phyloP scores from a whole-genome alignment of 2,329 filamentous ascomycete species.

The Fusarium denticulatum region DNA sequence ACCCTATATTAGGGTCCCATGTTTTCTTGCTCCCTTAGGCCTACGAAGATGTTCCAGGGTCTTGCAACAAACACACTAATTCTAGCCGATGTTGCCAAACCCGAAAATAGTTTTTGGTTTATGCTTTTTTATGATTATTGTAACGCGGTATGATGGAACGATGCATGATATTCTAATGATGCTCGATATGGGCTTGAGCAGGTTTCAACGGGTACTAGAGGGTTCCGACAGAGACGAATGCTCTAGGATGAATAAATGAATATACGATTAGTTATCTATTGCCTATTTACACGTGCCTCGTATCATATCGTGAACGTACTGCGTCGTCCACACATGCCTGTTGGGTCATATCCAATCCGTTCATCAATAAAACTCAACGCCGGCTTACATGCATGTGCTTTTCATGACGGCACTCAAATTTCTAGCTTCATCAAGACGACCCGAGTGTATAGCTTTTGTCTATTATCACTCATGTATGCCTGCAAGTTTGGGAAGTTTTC shows the following conservation, averaged over 20 bases:
- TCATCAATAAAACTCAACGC: constrained; percentile 28
- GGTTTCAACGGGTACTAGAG: background rate
- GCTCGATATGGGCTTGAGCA: background rate
- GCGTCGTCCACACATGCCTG: background rate
- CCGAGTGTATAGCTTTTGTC: background rate
- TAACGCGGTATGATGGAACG: constrained; percentile 27
- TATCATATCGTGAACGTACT: background rate
- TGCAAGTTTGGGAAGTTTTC: background rate
- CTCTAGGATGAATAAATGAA: constrained; percentile 18
- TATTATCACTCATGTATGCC: background rate
- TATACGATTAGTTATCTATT: constrained; percentile 31
- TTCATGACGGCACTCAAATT: constrained; percentile 11
- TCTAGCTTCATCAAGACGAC: background rate
- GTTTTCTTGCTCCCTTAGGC: background rate
- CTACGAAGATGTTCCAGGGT: background rate
- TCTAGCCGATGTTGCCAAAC: background rate
- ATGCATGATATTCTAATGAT: constrained; percentile 15
- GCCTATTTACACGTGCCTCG: constrained; percentile 23
- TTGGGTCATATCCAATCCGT: constrained; percentile 1
- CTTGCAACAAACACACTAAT: background rate
- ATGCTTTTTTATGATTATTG: constrained; percentile 33
- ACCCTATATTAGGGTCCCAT: background rate
- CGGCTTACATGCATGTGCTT: constrained; percentile 25
- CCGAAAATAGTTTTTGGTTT: background rate
- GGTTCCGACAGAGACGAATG: background rate